Conservation (phyloP, 2,329 filamentous ascomycete species). For the Ascochyta lentis region DNA sequence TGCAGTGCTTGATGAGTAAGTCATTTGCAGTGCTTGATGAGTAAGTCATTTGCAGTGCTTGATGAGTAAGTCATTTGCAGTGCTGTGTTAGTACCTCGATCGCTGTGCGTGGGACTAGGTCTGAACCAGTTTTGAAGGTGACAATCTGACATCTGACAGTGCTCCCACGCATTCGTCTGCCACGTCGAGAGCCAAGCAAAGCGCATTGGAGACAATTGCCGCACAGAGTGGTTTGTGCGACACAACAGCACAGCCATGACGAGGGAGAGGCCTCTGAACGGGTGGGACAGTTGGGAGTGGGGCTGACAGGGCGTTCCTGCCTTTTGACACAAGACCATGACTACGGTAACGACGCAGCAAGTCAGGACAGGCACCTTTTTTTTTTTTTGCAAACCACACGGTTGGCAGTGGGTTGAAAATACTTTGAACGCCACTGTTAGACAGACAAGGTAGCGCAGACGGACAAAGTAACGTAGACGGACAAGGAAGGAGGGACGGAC, state of each 20-base stretch:
- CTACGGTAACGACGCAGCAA: not conserved
- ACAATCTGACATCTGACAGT: not conserved
- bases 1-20: too few species aligned
- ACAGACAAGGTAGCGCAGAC: not conserved
- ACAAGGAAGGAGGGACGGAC: not conserved
- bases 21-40: too few species aligned
- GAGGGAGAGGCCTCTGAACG: conserved; percentile 14
- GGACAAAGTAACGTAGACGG: not conserved
- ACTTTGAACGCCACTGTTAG: too few species aligned
- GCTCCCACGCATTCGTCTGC: not conserved
- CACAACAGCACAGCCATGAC: conserved; percentile 5
- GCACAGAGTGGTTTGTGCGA: not conserved
- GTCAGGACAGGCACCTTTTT: too few species aligned
- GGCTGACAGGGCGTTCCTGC: conserved; percentile 3
- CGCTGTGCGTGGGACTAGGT: too few species aligned
- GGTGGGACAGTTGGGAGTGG: conserved; percentile 15
- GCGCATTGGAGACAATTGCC: too few species aligned
- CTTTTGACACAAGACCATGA: conserved; percentile 8
- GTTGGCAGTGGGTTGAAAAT: too few species aligned
- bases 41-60: too few species aligned
- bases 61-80: too few species aligned
- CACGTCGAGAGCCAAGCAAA: not conserved
- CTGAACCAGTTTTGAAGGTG: too few species aligned
- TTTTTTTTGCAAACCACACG: too few species aligned
- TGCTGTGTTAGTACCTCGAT: too few species aligned